Evolutionary conservation across 371 early-diverging fungal species (phyloP).

Genomic region (Syncephalis fuscata): DNA sequence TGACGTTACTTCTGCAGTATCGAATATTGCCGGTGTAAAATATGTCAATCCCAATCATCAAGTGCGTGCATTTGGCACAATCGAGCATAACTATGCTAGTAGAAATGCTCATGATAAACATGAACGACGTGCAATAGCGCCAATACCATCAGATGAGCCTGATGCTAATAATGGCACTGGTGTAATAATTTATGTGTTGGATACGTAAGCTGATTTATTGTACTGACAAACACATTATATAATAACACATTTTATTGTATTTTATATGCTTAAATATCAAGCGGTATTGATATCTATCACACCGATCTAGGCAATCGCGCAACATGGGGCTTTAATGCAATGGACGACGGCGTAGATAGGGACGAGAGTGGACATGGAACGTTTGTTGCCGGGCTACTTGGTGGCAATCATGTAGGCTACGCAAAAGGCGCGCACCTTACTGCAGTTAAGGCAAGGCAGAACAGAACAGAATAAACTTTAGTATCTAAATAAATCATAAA

Average conservation of each 20-base stretch:
- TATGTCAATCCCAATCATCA: neutral
- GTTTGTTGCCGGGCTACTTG: constrained; percentile 50
- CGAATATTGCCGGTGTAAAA: neutral
- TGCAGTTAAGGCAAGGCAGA: constrained; percentile 28
- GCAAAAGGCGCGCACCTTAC: constrained; percentile 46
- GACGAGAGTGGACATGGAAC: constrained; percentile 64
- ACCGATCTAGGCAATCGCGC: constrained; percentile 83
- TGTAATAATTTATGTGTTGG: too few species aligned
- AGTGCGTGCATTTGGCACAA: neutral
- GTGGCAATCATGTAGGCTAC: constrained; percentile 47
- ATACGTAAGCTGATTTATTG: too few species aligned
- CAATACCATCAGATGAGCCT: neutral
- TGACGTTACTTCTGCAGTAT: too few species aligned
- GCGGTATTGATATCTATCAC: constrained; percentile 53
- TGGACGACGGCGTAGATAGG: constrained; percentile 54
- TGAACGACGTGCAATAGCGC: too few species aligned
- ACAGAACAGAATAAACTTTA: too few species aligned
- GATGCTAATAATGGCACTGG: too few species aligned
- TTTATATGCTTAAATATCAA: too few species aligned
- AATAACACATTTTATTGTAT: too few species aligned
- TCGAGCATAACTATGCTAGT: neutral
- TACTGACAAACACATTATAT: too few species aligned
- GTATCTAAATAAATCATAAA: too few species aligned
- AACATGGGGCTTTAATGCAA: constrained; percentile 54
- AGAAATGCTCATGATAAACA: too few species aligned